Evolutionary conservation across 495 filamentous ascomycete species (phyloP).

Genomic region (Penicillium pulvis): DNA sequence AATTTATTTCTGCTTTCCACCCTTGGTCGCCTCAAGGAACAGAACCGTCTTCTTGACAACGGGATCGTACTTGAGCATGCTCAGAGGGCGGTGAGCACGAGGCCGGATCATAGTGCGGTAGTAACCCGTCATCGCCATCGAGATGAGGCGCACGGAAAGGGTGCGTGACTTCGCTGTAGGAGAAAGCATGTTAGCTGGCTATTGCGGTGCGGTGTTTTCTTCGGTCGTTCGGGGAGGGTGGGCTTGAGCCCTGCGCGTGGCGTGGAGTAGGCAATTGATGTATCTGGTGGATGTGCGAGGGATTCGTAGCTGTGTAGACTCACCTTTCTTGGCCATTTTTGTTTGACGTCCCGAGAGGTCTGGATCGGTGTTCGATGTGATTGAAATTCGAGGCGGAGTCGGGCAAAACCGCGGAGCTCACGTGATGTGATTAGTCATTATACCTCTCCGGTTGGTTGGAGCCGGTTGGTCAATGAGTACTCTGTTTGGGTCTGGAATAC

Average conservation of each 20-base stretch:
- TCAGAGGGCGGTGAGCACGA: constrained; percentile 77
- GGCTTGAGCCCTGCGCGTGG: not conserved
- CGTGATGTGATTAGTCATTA: constrained; percentile 17
- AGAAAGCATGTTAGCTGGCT: not conserved
- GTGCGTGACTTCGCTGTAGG: constrained; percentile 84
- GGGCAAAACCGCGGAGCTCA: constrained; percentile 17
- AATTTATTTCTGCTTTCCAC: constrained; percentile 45
- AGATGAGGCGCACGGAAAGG: constrained; percentile 89
- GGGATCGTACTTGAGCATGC: constrained; percentile 99
- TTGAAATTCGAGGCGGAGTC: constrained; percentile 20
- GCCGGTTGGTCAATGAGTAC: not conserved
- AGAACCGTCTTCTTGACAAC: constrained; percentile 94
- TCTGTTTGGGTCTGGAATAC: not conserved
- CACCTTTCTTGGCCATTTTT: constrained; percentile 40
- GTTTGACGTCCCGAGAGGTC: constrained; percentile 22
- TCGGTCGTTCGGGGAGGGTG: not conserved
- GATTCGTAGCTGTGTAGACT: not conserved
- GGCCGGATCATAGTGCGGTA: constrained; percentile 88
- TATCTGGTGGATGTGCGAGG: not conserved
- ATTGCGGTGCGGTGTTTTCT: not conserved
- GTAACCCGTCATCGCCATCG: constrained; percentile 98
- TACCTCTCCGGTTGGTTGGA: not conserved
- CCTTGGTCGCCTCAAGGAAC: constrained; percentile 86
- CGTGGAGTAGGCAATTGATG: not conserved
- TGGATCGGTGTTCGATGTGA: constrained; percentile 15